These are phyloP conservation scores for Erodium maritimum DNA, from an alignment of 345 rosid species.

Conservation along the genomic window DNA sequence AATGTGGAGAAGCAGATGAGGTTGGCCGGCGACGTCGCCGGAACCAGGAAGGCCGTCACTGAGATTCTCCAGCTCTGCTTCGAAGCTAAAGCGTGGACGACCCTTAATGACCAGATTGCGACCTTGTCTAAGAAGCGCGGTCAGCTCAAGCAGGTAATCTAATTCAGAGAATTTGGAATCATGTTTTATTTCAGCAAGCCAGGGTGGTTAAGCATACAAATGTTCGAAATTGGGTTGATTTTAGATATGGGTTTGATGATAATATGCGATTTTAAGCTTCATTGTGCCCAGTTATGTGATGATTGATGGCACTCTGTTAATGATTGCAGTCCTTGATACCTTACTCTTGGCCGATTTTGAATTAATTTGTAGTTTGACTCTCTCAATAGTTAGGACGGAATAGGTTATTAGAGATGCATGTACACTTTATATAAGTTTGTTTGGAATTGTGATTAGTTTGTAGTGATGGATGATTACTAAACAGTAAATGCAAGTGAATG, in stretches of 20 bases:
- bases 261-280: not conserved
- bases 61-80: conserved; percentile 75
- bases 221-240: not conserved
- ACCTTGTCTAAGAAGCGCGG: conserved; percentile 77
- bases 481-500: not conserved
- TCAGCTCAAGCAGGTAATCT: conserved; percentile 73
- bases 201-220: not conserved
- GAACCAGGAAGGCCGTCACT: conserved; percentile 60
- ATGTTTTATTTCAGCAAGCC: not conserved
- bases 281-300: not conserved
- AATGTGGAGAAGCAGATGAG: conserved; percentile 83
- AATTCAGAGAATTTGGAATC: not conserved
- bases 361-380: not conserved
- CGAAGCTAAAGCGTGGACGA: conserved; percentile 75
- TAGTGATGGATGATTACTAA: not conserved
- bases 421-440: not conserved
- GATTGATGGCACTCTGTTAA: too few relatives aligned
- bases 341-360: not conserved
- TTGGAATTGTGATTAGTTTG: not conserved
- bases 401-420: not conserved
- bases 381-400: not conserved
- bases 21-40: conserved; percentile 62
- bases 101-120: conserved; percentile 62
- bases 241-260: not conserved
- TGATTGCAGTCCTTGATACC: not conserved